Evolutionary conservation across 257 asterid species (phyloP), one percentile per base, ranked within the genome.

Genomic region (Rubia yunnanensis): DNA sequence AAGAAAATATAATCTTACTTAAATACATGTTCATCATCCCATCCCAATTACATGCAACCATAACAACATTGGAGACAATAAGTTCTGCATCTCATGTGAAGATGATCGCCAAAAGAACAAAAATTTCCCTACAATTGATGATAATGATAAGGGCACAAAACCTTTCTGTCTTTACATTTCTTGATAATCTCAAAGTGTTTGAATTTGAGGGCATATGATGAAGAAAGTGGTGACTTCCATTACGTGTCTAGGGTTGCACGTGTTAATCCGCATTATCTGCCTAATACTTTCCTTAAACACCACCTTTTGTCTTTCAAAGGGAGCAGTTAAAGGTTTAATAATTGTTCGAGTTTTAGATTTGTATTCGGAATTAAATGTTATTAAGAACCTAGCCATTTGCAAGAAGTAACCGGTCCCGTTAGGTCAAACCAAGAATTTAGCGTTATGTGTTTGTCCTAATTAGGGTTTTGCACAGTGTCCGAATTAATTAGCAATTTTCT

Each of bases 211-310:
- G 64, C 63, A 68, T 63, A 63, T 11, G 7, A 56, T 44, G 32
- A 58, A 31, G 22, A 18, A 60, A 60, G 71, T 68, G 70, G 70
- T 31, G 58, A 32, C 57, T 59, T 57, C 26, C 30, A 56, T 24
- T 56, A 56, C 48, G 61, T 59, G 22, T 59, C 9, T 57, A 38
- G 70, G 76, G 50, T 58, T 72, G 87, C 95, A 86, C 95, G 79
- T 90, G 97, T 78, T 73, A 60, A 68, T 68, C 94, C 94, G 87
- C 73, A 50, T 83, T 84, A 66, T 79, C 76, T 76, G 95, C 94
- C 86, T 72, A 15, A 60, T 70, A 18, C 59, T 49, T 62, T 62
- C 50, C 62, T 68, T 68, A 72, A 20, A 63, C 30, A 39, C 7
- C 31, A 55, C 64, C 14, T 68, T 58, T 66, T 85, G 96, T 91